Percentiles rank a stretch among this genome's conserved stretches.
Evolutionary conservation across 1,139 yeast genomes (phyloP).

Genomic region (Suhomyces bokatorum): DNA sequence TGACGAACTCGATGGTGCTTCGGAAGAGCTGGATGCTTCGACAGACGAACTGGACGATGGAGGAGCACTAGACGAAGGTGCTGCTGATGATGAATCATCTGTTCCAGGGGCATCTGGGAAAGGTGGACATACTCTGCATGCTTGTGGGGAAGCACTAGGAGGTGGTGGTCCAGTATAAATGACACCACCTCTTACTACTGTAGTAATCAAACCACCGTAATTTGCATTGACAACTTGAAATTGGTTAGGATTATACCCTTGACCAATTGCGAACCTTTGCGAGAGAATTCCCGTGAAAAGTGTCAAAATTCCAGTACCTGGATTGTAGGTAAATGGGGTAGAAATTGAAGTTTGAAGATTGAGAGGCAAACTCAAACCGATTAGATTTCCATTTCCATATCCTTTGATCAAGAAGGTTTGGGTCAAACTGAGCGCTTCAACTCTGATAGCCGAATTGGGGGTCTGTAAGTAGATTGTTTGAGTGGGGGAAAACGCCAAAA

Average conservation of each 20-base stretch:
- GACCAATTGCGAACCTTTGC: slow-evolving; percentile 27
- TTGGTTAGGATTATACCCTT: slow-evolving; percentile 15
- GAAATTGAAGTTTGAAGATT: not conserved
- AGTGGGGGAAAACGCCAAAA: slow-evolving; percentile 10
- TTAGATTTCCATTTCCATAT: slow-evolving; percentile 32
- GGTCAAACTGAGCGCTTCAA: slow-evolving; percentile 17
- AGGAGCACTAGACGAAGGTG: not conserved
- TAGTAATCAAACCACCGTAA: slow-evolving; percentile 14
- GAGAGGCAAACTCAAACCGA: slow-evolving; percentile 24
- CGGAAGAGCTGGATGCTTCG: not conserved
- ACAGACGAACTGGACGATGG: not conserved
- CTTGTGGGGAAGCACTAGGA: slow-evolving; percentile 1
- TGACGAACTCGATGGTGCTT: not conserved
- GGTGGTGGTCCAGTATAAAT: slow-evolving; percentile 19
- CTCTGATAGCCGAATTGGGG: slow-evolving; percentile 14
- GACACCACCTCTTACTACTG: slow-evolving; percentile 21
- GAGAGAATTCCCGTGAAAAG: slow-evolving; percentile 12
- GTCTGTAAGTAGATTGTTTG: slow-evolving; percentile 19
- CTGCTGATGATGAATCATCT: not conserved
- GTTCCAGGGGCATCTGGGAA: slow-evolving; percentile 5
- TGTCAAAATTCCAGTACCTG: slow-evolving; percentile 24
- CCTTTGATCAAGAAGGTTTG: slow-evolving; percentile 29
- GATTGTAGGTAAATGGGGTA: slow-evolving; percentile 15
- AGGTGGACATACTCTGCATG: slow-evolving; percentile 5
- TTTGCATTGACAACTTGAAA: slow-evolving; percentile 19